Evolutionary conservation across 2,329 filamentous ascomycete species (phyloP).

Genomic region (Trichoderma pleuroti): DNA sequence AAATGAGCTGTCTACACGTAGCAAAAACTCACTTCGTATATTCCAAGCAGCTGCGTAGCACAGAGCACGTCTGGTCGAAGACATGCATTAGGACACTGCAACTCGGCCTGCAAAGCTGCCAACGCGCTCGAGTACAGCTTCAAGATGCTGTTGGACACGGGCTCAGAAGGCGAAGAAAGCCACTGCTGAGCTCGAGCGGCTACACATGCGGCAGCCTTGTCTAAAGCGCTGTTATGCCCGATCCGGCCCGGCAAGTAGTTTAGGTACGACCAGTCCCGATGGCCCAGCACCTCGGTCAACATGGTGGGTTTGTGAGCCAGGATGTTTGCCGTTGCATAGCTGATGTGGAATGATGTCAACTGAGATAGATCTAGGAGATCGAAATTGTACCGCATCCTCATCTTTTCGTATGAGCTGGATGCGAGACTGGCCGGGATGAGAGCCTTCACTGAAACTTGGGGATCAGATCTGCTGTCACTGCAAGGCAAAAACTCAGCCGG

Average conservation of each 20-base stretch:
- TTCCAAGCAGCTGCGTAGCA: constrained; percentile 8
- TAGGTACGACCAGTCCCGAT: constrained; percentile 7
- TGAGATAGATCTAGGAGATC: constrained; percentile 12
- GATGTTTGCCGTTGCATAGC: constrained; percentile 9
- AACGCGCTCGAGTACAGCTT: constrained; percentile 7
- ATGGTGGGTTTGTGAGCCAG: constrained; percentile 8
- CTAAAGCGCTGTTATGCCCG: constrained; percentile 7
- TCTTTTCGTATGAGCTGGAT: not conserved
- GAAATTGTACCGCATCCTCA: constrained; percentile 12
- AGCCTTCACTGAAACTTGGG: not conserved
- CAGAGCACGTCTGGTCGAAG: constrained; percentile 8
- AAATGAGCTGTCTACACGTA: not conserved
- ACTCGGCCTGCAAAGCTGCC: constrained; percentile 1
- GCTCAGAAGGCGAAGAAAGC: not conserved
- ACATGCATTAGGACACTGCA: not conserved
- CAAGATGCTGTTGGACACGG: not conserved
- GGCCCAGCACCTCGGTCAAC: constrained; percentile 1
- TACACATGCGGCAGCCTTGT: constrained; percentile 8
- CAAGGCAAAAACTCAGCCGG: not conserved
- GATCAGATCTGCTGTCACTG: not conserved
- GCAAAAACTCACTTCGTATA: not conserved
- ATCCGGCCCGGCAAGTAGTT: constrained; percentile 9
- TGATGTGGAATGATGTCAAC: constrained; percentile 12
- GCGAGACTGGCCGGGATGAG: not conserved
- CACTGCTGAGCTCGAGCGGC: constrained; percentile 12